Percentiles rank a stretch among this genome's conserved stretches.
Conservation (phyloP, 345 rosid species). For the Camelina neglecta region DNA sequence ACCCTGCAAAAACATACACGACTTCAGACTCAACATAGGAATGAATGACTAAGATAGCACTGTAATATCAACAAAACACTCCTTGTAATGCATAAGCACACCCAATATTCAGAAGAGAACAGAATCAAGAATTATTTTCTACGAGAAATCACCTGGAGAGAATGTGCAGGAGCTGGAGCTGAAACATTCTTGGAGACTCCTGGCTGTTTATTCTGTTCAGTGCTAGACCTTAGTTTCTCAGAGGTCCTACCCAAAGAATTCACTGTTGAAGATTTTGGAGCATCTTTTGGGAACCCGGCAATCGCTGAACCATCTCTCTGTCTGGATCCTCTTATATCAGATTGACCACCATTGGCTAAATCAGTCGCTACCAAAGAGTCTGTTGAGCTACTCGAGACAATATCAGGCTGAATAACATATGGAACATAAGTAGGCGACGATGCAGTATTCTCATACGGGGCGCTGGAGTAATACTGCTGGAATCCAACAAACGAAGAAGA, state of each 20-base stretch:
- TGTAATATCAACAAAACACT: background rate
- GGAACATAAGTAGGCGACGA: slow-evolving; percentile 69
- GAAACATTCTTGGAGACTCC: slow-evolving; percentile 51
- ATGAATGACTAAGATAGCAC: background rate
- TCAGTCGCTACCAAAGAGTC: slow-evolving; percentile 56
- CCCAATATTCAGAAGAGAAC: background rate
- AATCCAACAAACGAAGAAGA: slow-evolving; percentile 60
- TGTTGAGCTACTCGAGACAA: slow-evolving; percentile 44
- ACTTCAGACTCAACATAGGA: slow-evolving; percentile 21
- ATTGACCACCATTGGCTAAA: slow-evolving; percentile 45
- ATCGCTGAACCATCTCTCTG: slow-evolving; percentile 57
- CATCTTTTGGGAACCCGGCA: slow-evolving; percentile 49
- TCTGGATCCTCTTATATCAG: slow-evolving; percentile 57
- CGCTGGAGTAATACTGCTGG: slow-evolving; percentile 68
- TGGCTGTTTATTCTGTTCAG: slow-evolving; percentile 57
- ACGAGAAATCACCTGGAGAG: slow-evolving; percentile 55
- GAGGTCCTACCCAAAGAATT: slow-evolving; percentile 51
- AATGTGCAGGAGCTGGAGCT: background rate
- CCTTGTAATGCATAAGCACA: background rate
- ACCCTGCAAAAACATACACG: slow-evolving; percentile 51
- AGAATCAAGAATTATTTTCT: background rate
- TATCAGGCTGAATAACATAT: slow-evolving; percentile 61
- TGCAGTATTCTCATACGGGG: slow-evolving; percentile 63
- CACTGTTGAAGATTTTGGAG: slow-evolving; percentile 50
- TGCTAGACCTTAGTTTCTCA: slow-evolving; percentile 51